Base-by-base conservation (phyloP, 2,329 filamentous ascomycete species). In the Fusarium napiforme region DNA sequence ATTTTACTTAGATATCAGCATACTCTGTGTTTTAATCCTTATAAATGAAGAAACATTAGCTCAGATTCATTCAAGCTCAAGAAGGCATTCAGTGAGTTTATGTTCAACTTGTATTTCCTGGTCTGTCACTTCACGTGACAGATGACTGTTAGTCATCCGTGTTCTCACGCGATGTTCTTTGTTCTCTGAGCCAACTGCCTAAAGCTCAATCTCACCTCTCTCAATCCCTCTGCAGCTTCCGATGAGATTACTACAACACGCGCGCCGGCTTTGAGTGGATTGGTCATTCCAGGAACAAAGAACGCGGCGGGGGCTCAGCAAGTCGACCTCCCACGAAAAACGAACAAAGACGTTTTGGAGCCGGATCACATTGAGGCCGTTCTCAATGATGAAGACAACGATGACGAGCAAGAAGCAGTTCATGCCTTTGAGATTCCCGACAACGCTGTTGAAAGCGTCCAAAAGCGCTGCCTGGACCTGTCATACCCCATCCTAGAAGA, bases 241-340 rank as follows among this genome's bases (percentile, higher is more conserved):
- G 85, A 86, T 21, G 93, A 93, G 57, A 91, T 97, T 59, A 94
- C 92, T 9, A 93, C 93, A 0, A 39, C 92, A 92, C 53, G 91
- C 90, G 53, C 95, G 4, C 94, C 95, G 1, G 96, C 95, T 78
- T 93, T 96, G 86, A 92, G 91, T 12, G 93, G 91, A 2, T 86
- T 98, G 62, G 94, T 97, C 42, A 99, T 99, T 79, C 94, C 96
- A 0, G 96, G 96, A 62, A 98, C 96, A 1, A 96, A 95, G 78
- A 93, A 97, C 82, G 96, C 96, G 4, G 95, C 94, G 36, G 95
- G 95, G 65, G 91, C 95, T 18, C 93, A 92, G 77, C 93, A 98
- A 81, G 92, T 93, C 5, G 81, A 84, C 91, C 53, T 89, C 90
- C 0, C 85, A 91, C 15, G 93, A 95, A 18, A 1, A 1, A 3